Evolutionary conservation across 1,139 yeast species (phyloP).

Genomic region (Saccharomycopsis phalli): DNA sequence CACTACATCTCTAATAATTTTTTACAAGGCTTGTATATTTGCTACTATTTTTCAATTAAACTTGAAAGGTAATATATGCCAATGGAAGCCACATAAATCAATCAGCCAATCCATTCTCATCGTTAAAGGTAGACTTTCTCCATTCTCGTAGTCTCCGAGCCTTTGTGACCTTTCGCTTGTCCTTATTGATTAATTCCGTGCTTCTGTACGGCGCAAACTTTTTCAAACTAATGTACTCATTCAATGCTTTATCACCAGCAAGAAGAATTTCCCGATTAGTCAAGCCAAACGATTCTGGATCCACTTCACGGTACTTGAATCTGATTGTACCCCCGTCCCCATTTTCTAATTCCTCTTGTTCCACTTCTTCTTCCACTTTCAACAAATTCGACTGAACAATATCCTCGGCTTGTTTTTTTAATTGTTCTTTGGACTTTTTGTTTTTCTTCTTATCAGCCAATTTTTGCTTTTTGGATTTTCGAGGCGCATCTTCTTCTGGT

Average conservation of each 20-base stretch:
- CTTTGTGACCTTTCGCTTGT: conserved; percentile 77
- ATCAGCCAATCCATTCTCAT: conserved; percentile 40
- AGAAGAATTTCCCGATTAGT: conserved; percentile 77
- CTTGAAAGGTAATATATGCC: too few species aligned
- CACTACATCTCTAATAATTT: too few species aligned
- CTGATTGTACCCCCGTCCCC: conserved; percentile 37
- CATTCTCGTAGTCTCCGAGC: conserved; percentile 78
- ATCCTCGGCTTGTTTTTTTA: conserved; percentile 62
- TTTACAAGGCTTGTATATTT: too few species aligned
- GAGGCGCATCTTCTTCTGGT: conserved; percentile 24
- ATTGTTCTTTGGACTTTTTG: conserved; percentile 52
- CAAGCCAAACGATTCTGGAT: conserved; percentile 89
- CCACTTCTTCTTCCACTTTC: conserved; percentile 48
- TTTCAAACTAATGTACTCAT: conserved; percentile 77
- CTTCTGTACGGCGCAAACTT: conserved; percentile 91
- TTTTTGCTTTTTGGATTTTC: conserved; percentile 42
- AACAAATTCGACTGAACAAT: conserved; percentile 52
- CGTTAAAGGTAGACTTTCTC: conserved; percentile 74
- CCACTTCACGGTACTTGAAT: conserved; percentile 87
- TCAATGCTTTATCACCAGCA: conserved; percentile 83
- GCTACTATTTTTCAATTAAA: too few species aligned
- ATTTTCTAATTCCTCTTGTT: conserved; percentile 50
- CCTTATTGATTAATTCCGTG: conserved; percentile 62
- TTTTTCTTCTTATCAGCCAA: conserved; percentile 47
- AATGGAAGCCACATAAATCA: too few species aligned